Evolutionary conservation across 208 protist genomes (phyloP), one percentile per base, ranked within the genome.

Genomic region (Trypanosoma vivax): DNA sequence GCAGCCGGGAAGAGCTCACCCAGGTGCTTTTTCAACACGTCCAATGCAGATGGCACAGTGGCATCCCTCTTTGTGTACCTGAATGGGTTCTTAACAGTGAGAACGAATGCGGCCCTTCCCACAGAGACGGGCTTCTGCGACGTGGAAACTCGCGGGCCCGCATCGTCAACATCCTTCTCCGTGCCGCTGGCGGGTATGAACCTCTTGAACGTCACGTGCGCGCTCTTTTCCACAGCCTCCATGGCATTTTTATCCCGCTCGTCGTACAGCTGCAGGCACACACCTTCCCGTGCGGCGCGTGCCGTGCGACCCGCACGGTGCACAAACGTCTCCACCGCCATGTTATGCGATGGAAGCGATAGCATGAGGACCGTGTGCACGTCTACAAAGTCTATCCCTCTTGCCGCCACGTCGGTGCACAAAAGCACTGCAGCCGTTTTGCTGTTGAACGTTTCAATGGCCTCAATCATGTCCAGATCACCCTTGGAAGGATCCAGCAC

Each of bases 321-420:
- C n/a, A 98, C 79, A 60, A 98, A 99, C 13, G 96, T 95, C 45
- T 93, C 87, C 7, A 81, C 61, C 9, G 95, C 84, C 43, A 88
- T 80, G 37, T 61, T 62, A 28, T 60, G 53, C 6, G 41, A 43
- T 4, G 97, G 97, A 18, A 97, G 78, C 56, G 97, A 96, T 46
- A 97, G 95, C 84, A 99, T 98, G 21, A 99, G 47, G 27, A 99
- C 97, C 70, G 90, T 96, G 49, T 94, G 75, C 19, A 98, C 94
- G 21, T 41, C 65, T 7, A 83, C 72, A 31, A 99, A 87, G 77
- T 99, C 96, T 7, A 98, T 67, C 16, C 96, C 96, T 35, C 96
- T 90, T 0, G 95, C 92, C 7, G 92, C 92, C 50, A 92, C 48
- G 57, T 91, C 97, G 21, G 96, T 99, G 65, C 92, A 97, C 13